Percentiles rank a stretch among this genome's conserved stretches.
These are phyloP conservation scores for Neurospora africana DNA, from an alignment of 495 filamentous ascomycete species.

Conservation along the genomic window DNA sequence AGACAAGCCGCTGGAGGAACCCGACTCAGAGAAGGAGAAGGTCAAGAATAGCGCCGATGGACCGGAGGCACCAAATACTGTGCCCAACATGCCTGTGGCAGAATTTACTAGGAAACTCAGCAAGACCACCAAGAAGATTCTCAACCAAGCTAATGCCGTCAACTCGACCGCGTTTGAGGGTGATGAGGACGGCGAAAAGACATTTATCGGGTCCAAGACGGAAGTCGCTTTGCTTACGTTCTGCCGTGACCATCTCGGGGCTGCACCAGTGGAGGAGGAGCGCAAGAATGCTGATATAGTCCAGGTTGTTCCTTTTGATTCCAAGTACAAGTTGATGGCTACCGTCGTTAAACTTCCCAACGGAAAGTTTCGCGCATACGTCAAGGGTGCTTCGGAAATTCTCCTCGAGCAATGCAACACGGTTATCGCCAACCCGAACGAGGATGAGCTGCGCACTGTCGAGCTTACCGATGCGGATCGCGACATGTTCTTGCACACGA, in stretches of 20 bases:
- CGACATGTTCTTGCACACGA: constrained; percentile 51
- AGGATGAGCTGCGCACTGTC: constrained; percentile 38
- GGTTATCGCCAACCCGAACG: constrained; percentile 57
- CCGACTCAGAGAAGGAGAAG: constrained; percentile 1
- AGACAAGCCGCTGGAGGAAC: constrained; percentile 20
- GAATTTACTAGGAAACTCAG: constrained; percentile 40
- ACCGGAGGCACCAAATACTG: constrained; percentile 3
- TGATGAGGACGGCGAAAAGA: constrained; percentile 60
- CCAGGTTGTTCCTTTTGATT: constrained; percentile 80
- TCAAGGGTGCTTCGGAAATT: constrained; percentile 85
- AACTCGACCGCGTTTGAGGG: constrained; percentile 89
- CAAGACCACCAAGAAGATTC: constrained; percentile 45
- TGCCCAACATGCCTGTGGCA: constrained; percentile 23
- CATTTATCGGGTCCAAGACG: constrained; percentile 82
- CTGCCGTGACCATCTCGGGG: constrained; percentile 61
- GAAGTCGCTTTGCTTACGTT: constrained; percentile 73
- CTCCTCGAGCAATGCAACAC: constrained; percentile 59
- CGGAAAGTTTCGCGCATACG: constrained; percentile 58
- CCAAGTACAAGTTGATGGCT: constrained; percentile 79
- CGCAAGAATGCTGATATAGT: constrained; percentile 58
- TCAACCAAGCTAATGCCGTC: constrained; percentile 65
- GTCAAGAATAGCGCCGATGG: background rate
- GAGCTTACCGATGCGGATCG: constrained; percentile 47
- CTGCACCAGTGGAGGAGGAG: constrained; percentile 58
- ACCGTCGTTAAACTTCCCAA: constrained; percentile 54